Evolutionary conservation across 2,329 filamentous ascomycete species (phyloP), one percentile per base, ranked within the genome.

Genomic region (Tolypocladium tropicale): DNA sequence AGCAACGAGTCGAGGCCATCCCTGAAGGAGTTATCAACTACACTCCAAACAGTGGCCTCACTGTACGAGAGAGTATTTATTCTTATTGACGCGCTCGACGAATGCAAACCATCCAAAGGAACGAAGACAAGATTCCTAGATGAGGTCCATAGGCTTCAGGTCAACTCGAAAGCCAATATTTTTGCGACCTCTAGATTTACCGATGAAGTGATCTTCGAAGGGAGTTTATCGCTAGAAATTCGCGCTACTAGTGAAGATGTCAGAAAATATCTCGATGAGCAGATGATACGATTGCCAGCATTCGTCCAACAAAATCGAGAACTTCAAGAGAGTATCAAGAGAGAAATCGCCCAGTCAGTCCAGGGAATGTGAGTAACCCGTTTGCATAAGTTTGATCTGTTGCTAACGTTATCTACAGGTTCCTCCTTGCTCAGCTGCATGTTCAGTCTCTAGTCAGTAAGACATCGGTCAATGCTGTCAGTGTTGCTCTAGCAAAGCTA

Each of bases 391-490:
- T 16, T 5, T 16, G 14, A 18, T 16, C 43, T 6, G 2, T 11
- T 4, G 21, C 14, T 51, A 28, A 55, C 30, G 3, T n/a, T 1
- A 7, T 48, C 4, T 6, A n/a, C 10, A 62, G 59, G 55, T 64
- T 65, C 37, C 55, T 63, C 6, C 56, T 64, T 4, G 59, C 60
- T 1, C 53, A 58, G 21, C 55, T 65, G 6, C 53, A 64, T 11
- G 52, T 66, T 2, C 57, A 63, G 6, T 60, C 58, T 10, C 57
- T 65, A 1, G 16, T 58, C 1, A 56, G 53, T 1, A 61, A 61
- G 34, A 59, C 12, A 37, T 68, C 70, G 0, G 48, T 55, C 0
- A 74, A 71, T 49, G 64, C 61, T 1, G 59, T 80, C 6, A 58
- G 59, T 30, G 53, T 43, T 0, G 64, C 68, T 2, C 58, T 79